Conservation (phyloP, 169 alveolate species). For the Plasmodium chabaudi region DNA sequence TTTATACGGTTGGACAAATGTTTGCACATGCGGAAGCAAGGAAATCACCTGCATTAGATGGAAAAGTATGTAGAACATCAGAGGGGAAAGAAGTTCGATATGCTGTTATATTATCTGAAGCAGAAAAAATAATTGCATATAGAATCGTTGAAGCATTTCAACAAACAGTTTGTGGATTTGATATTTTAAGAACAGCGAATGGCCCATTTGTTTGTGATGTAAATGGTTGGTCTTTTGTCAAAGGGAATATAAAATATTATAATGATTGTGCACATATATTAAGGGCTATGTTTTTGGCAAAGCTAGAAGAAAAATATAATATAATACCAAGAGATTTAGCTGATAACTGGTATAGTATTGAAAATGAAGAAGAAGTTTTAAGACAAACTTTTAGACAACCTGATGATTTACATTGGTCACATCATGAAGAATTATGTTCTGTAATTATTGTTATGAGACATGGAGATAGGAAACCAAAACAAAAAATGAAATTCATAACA, state of each 20-base stretch:
- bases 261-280: slow-evolving; percentile 93
- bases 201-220: slow-evolving; percentile 98
- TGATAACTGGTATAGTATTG: slow-evolving; percentile 78
- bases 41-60: slow-evolving; percentile 96
- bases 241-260: slow-evolving; percentile 94
- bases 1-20: slow-evolving; percentile 96
- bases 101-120: slow-evolving; percentile 95
- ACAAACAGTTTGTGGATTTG: slow-evolving; percentile 95
- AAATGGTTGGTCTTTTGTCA: slow-evolving; percentile 98
- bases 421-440: slow-evolving; percentile 94
- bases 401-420: slow-evolving; percentile 73
- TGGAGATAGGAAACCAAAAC: slow-evolving; percentile 98
- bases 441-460: slow-evolving; percentile 98
- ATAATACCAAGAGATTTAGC: slow-evolving; percentile 80
- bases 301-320: slow-evolving; percentile 82
- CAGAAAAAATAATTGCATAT: slow-evolving; percentile 95
- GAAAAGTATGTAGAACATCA: slow-evolving; percentile 89
- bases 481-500: slow-evolving; percentile 95
- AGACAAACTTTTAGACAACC: slow-evolving; percentile 82
- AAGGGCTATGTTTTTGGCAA: slow-evolving; percentile 84
- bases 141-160: slow-evolving; percentile 94
- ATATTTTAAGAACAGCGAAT: slow-evolving; percentile 92
- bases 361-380: slow-evolving; percentile 79
- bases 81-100: slow-evolving; percentile 97
- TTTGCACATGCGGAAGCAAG: slow-evolving; percentile 99